Evolutionary conservation across 768 basidiomycete genomes (phyloP).

Genomic region (Scleroderma bovista): DNA sequence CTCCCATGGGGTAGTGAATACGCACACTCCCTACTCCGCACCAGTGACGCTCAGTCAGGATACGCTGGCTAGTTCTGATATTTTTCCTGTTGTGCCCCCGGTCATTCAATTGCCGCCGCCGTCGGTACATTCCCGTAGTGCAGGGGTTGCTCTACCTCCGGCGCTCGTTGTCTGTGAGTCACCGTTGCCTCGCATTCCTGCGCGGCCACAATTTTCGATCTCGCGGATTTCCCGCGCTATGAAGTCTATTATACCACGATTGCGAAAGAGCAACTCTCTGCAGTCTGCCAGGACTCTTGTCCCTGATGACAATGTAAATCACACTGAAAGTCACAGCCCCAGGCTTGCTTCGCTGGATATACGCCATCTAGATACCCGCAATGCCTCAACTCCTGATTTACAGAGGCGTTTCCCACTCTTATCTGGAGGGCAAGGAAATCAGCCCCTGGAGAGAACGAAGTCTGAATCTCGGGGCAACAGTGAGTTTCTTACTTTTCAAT

Average conservation of each 20-base stretch:
- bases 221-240: slow-evolving; percentile 17
- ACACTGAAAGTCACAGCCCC: slow-evolving; percentile 3
- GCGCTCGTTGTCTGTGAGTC: slow-evolving; percentile 14
- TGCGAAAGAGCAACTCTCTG: slow-evolving; percentile 9
- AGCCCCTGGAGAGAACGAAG: too few species aligned
- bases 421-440: neutral
- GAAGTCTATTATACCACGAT: slow-evolving; percentile 22
- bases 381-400: slow-evolving; percentile 5
- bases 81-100: slow-evolving; percentile 6
- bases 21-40: slow-evolving; percentile 12
- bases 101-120: slow-evolving; percentile 6
- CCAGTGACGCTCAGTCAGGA: slow-evolving; percentile 8
- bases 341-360: slow-evolving; percentile 14
- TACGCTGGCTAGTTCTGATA: slow-evolving; percentile 2
- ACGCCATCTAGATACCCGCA: slow-evolving; percentile 1
- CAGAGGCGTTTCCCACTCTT: slow-evolving; percentile 4
- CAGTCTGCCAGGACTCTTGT: neutral
- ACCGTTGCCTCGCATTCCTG: slow-evolving; percentile 10
- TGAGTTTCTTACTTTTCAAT: too few species aligned
- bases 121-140: slow-evolving; percentile 17
- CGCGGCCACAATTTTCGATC: slow-evolving; percentile 14
- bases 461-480: too few species aligned
- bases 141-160: slow-evolving; percentile 9
- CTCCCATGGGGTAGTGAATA: neutral
- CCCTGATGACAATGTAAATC: slow-evolving; percentile 9